Conservation (phyloP, 768 basidiomycete species). For the Amylocystis lapponica region DNA sequence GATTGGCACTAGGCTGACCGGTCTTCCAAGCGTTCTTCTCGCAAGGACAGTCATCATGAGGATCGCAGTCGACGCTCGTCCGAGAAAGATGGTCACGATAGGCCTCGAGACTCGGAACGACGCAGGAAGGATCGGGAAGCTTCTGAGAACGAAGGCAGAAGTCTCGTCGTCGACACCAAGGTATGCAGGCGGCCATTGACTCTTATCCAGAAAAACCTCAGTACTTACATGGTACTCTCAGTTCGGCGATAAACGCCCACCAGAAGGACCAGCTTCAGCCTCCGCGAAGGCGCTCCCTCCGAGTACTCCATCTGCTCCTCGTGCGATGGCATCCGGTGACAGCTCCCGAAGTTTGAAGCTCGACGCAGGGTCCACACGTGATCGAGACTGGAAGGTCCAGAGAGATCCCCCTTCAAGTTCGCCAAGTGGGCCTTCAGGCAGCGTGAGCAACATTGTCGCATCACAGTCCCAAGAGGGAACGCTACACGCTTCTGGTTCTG, state of each 20-base stretch:
- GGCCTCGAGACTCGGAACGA: constrained; percentile 62
- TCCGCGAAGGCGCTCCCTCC: constrained; percentile 45
- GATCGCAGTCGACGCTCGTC: constrained; percentile 59
- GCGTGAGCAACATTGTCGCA: constrained; percentile 6
- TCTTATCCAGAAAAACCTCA: too few relatives aligned
- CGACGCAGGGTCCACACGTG: constrained; percentile 33
- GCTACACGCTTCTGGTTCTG: constrained; percentile 1
- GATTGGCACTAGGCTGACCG: constrained; percentile 52
- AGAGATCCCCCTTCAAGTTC: constrained; percentile 10
- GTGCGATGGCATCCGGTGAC: constrained; percentile 59
- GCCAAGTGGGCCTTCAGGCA: constrained; percentile 14
- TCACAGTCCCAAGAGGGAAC: constrained; percentile 2
- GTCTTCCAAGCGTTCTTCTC: constrained; percentile 72
- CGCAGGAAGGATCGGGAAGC: constrained; percentile 59
- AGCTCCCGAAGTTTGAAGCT: constrained; percentile 35
- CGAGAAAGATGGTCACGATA: constrained; percentile 67
- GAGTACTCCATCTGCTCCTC: constrained; percentile 61
- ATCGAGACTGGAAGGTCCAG: constrained; percentile 42
- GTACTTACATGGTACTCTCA: too few relatives aligned
- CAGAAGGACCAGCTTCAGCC: constrained; percentile 39
- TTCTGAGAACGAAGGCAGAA: constrained; percentile 44
- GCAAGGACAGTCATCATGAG: constrained; percentile 73
- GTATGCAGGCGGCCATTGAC: too few relatives aligned
- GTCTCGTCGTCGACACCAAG: constrained; percentile 50
- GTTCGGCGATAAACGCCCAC: constrained; percentile 49